Base-by-base conservation (phyloP, 495 filamentous ascomycete species). In the Trypethelium eluteriae region DNA sequence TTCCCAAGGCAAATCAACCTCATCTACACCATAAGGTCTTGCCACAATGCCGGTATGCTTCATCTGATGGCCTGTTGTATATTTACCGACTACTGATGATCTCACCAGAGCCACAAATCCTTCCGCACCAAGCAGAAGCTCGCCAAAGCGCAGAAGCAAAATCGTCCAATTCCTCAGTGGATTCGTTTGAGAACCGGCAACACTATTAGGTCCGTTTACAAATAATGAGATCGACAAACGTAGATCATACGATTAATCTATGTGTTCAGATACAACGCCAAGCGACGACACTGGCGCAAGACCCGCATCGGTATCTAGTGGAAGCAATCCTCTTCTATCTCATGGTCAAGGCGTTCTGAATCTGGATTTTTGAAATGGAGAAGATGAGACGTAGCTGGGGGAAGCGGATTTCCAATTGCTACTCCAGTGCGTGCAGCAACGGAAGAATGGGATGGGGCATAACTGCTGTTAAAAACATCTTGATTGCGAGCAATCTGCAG, bases 121-220 rank as follows among this genome's bases (percentile, higher is more conserved):
- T 97, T 97, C 90, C 89, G 90, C 79, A 95, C 91, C 81, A 98
- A 98, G 93, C 89, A 94, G 81, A 98, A 98, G 94, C 94, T 98
- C 84, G 94, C 95, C 77, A 96, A 92, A 86, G 94, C 94, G 77
- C 92, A 96, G 86, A 96, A 95, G 84, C 92, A 96, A 85, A 98
- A 98, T 89, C 86, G 95, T 74, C 94, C 94, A 69, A 97, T 98
- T 80, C 94, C 94, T 70, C 94, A 98, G 86, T 98, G 94, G 94
- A 98, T 98, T 79, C 89, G 94, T 76, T 86, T 98, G 74, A 88
- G 94, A 77, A 98, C 94, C 71, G 89, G 88, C 80, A 98, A 98
- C 86, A 98, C 93, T 83, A 96, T 97, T 81, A 85, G 92, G 92
- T 97, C 88, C 82, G 86, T 79, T 50, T 35, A 1, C 50, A 57